These are phyloP conservation scores for Podochytrium sp. DNA, from an alignment of 192 early-diverging fungal genomes.

Conservation along the genomic window DNA sequence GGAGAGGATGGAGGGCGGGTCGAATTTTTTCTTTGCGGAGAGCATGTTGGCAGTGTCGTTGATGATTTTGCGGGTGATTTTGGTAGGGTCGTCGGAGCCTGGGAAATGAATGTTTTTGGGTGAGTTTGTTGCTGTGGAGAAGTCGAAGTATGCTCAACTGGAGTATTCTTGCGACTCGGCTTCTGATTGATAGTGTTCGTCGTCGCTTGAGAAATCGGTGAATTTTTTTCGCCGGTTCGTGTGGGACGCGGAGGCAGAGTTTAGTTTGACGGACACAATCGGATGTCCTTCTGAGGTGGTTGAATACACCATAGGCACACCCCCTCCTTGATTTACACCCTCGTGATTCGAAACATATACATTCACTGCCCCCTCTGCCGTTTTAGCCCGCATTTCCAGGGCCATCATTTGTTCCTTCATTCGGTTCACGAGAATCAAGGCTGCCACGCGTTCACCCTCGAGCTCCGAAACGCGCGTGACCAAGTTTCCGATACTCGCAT, in stretches of 20 bases:
- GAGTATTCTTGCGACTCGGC: neutral
- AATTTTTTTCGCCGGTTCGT: neutral
- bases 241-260: no score
- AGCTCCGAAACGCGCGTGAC: neutral
- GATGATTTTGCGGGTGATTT: constrained; percentile 32
- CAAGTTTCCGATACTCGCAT: constrained; percentile 10
- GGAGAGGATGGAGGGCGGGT: constrained; percentile 32
- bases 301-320: neutral
- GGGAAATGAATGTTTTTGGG: neutral
- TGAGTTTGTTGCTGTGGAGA: neutral
- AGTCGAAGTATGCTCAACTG: neutral
- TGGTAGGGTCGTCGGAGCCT: neutral
- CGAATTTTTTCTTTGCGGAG: constrained; percentile 36
- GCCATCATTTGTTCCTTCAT: constrained; percentile 9
- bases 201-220: constrained; percentile 11
- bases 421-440: neutral
- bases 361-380: constrained; percentile 34
- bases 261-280: neutral
- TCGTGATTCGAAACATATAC: constrained; percentile 13
- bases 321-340: neutral
- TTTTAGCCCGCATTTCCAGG: constrained; percentile 16
- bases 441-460: constrained; percentile 15
- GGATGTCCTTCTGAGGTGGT: neutral
- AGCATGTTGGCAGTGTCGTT: constrained; percentile 30
- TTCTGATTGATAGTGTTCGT: neutral